Evolutionary conservation across 73 alveolate genomes (phyloP), one percentile per base, ranked within the genome.

Genomic region (Paramecium pentaurelia): DNA sequence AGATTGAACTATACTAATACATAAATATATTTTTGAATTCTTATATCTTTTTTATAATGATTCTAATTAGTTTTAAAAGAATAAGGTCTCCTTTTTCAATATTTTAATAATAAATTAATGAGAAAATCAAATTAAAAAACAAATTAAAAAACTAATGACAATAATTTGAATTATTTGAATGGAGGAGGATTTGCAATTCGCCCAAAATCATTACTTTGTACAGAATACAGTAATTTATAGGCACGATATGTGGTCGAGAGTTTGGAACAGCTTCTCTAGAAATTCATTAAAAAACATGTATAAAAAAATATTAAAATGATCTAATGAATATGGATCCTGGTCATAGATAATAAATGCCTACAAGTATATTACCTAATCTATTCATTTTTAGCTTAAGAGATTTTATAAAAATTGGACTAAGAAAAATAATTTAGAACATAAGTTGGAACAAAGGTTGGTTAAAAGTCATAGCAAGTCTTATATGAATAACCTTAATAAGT

Each of bases 211-310:
- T 37, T 75, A 28, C 36, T 37, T 32, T 75, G 88, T 68, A 68
- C 51, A 68, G 40, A 28, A 86, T 32, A 12, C 8, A 32, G 25
- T 27, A 25, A 36, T 32, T 51, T 51, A 8, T 51, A 86, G 93
- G 93, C 64, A 54, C 70, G 8, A 87, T 87, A 27, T 87, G 93
- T 60, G 93, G 93, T 7, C 68, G 93, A 54, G 93, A 87, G 86
- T 87, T 64, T 36, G 93, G 93, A 18, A 87, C 93, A 16, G 60
- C 70, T 34, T 64, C 88, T 42, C 86, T 87, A 20, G 88, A 73
- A 3, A 87, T 87, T 64, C 93, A 87, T 37, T 22, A 64, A 87
- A 87, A 64, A 87, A 60, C 93, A 11, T 87, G 93, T 16, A 64
- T 40, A n/a, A 58, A 37, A 54, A 87, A 87, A 40, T 87, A 77